phyloP scores from a whole-genome alignment of 176 grass and related monocot species.

The Bonia amplexicaulis region DNA sequence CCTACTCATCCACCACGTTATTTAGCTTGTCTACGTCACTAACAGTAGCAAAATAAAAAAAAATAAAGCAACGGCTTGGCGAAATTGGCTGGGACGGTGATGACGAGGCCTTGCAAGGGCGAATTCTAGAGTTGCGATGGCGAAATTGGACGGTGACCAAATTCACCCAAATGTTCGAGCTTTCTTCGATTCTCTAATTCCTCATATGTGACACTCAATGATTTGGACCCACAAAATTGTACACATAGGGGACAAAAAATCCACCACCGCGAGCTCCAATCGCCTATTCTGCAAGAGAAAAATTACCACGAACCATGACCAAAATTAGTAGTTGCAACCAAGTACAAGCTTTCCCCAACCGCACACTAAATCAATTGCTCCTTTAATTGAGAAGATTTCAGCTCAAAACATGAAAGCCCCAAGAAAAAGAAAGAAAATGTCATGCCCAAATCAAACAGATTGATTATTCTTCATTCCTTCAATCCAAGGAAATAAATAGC shows the following conservation, averaged over 20 bases:
- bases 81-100: too few species aligned
- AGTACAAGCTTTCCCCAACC: neutral
- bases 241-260: neutral
- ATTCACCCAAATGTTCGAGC: constrained; percentile 27
- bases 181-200: constrained; percentile 5
- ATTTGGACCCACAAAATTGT: neutral
- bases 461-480: too few species aligned
- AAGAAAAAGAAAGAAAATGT: neutral
- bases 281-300: neutral
- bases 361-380: neutral
- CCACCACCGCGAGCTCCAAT: neutral
- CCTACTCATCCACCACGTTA: too few species aligned
- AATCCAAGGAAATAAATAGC: too few species aligned
- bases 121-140: constrained; percentile 22
- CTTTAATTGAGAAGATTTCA: neutral
- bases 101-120: neutral
- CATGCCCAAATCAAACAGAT: neutral
- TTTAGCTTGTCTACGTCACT: too few species aligned
- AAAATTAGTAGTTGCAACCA: neutral
- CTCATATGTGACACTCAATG: neutral
- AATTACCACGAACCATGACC: neutral
- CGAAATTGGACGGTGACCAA: constrained; percentile 22
- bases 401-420: neutral
- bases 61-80: too few species aligned
- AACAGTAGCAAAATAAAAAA: too few species aligned